Conservation (phyloP, 768 basidiomycete species). For the Russula sp. region DNA sequence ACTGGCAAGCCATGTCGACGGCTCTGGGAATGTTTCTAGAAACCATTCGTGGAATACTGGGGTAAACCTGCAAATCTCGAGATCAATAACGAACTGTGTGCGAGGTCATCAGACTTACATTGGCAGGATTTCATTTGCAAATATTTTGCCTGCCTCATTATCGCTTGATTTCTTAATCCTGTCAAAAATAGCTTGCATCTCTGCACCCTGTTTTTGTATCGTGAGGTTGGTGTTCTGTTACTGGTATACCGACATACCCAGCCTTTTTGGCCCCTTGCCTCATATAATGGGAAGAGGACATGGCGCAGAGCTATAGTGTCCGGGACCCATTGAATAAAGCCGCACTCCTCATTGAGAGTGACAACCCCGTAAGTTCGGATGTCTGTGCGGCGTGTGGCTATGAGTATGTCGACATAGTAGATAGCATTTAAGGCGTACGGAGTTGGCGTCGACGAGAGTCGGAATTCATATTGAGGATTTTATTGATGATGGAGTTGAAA, state of each 20-base stretch:
- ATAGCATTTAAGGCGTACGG: constrained; percentile 43
- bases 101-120: constrained; percentile 34
- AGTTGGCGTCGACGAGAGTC: constrained; percentile 88
- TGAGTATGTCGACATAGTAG: background rate
- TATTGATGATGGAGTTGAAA: constrained; percentile 96
- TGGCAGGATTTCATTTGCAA: constrained; percentile 47
- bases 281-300: constrained; percentile 64
- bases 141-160: constrained; percentile 45
- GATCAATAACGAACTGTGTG: background rate
- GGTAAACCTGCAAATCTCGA: constrained; percentile 43
- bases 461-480: constrained; percentile 86
- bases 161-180: constrained; percentile 45
- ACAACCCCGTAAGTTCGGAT: constrained; percentile 99
- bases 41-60: constrained; percentile 98
- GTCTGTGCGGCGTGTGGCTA: constrained; percentile 40
- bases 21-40: constrained; percentile 92
- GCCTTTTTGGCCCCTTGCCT: constrained; percentile 36
- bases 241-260: constrained; percentile 38
- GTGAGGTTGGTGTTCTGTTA: background rate
- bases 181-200: constrained; percentile 41
- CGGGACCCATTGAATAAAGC: constrained; percentile 97
- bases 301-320: constrained; percentile 81
- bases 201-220: constrained; percentile 30
- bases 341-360: constrained; percentile 94
- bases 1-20: constrained; percentile 87